Base-by-base conservation (phyloP, 2,329 filamentous ascomycete genomes). In the Grosmannia clavigera region DNA sequence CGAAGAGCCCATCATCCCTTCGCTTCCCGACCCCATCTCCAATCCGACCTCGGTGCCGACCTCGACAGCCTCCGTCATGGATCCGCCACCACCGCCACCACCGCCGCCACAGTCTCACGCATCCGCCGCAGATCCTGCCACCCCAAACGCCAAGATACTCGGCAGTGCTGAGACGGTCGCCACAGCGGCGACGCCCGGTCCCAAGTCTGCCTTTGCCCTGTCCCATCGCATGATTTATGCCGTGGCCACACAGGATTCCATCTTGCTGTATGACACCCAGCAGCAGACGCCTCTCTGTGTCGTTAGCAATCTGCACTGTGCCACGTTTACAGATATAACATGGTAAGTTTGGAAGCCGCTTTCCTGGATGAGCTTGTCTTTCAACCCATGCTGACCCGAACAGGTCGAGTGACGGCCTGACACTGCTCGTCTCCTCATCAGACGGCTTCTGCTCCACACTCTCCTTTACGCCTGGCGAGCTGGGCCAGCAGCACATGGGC, bases 401-500 rank as follows among this genome's bases (percentile, higher is more conserved):
- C 10, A 76, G 77, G 77, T 76, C 77, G 46, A 76, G 70, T 55
- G 77, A 80, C 61, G 77, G 77, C 50, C 67, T 72, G 9, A 80
- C 77, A 12, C 59, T 67, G 33, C 62, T 67, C 22, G 66, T 67
- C 55, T 65, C 65, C n/a, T 99, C 94, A 0, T 96, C 94, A 0
- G 94, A 99, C 71, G 94, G 94, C 0, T 99, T 97, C 75, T 99
- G 94, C 71, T 99, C 94, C 0, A 87, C 89, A 0, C 77, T 99
- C 6, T 88, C 91, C 0, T 99, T 99, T 69, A 74, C 82, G 1
- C 77, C 87, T 2, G 89, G 90, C 10, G 94, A 99, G 71, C 77
- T 99, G 1, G 94, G 94, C 14, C 85, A 92, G 64, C 75, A 84
- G 5, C 95, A 95, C 70, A 85, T 84, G 10, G 86, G 86, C 38